These are phyloP conservation scores for Mariannaea sp. DNA, from an alignment of 2,329 filamentous ascomycete species.

Conservation along the genomic window DNA sequence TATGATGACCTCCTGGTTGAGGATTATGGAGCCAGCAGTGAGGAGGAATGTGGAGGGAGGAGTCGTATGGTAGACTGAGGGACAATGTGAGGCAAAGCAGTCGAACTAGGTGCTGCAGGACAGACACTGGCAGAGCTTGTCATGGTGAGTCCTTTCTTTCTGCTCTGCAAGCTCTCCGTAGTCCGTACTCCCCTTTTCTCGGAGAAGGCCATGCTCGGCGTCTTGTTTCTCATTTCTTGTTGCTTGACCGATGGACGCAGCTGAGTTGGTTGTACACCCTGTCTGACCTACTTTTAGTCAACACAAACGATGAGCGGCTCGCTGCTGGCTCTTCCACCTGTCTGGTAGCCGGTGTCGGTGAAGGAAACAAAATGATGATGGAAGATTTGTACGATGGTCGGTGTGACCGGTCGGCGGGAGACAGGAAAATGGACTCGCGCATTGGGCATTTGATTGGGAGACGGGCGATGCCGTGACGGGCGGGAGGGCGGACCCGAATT, in stretches of 20 bases:
- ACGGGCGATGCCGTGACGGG: constrained; percentile 2
- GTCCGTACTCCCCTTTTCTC: background rate
- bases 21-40: background rate
- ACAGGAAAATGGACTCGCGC: background rate
- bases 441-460: background rate
- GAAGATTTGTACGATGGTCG: constrained; percentile 6
- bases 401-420: constrained; percentile 11
- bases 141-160: no score
- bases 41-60: constrained; percentile 6
- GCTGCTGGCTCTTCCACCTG: background rate
- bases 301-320: constrained; percentile 9
- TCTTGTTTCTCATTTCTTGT: constrained; percentile 5
- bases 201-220: background rate
- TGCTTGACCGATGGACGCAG: background rate
- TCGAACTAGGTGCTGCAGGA: background rate
- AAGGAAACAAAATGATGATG: background rate
- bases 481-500: constrained; percentile 1
- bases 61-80: constrained; percentile 19
- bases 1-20: no score
- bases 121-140: background rate
- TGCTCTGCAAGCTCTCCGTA: background rate
- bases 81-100: no score
- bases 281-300: constrained; percentile 9
- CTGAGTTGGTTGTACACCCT: background rate
- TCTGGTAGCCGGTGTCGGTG: background rate